phyloP scores from a whole-genome alignment of 1,139 yeast species.

The Blastobotrys ciferrii region DNA sequence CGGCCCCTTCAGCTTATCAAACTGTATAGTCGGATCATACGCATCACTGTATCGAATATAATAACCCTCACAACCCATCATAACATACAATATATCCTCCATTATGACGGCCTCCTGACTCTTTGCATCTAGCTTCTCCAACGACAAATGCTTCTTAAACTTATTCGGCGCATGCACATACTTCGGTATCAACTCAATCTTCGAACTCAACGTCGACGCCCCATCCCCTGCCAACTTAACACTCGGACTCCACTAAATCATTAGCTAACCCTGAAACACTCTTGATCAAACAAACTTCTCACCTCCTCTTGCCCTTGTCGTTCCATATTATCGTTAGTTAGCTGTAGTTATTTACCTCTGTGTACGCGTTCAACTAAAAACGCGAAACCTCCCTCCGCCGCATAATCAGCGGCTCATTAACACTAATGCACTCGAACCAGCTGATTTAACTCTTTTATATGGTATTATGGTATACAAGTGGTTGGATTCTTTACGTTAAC shows the following conservation, averaged over 20 bases:
- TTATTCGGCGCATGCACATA: conserved; percentile 22
- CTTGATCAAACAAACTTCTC: no score
- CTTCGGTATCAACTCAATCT: conserved; percentile 27
- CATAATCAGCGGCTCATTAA: no score
- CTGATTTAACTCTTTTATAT: no score
- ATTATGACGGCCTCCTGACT: conserved; percentile 69
- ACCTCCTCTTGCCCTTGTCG: conserved; percentile 3
- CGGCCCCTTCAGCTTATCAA: conserved; percentile 58
- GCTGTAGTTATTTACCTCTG: no score
- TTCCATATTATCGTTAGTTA: conserved; percentile 2
- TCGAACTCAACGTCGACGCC: conserved; percentile 28
- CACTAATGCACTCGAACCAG: no score
- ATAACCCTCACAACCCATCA: conserved; percentile 77
- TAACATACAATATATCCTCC: conserved; percentile 64
- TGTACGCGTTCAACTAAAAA: no score
- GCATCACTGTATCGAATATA: conserved; percentile 68
- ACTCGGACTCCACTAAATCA: conserved; percentile 23
- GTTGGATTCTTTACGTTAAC: no score
- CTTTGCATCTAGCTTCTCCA: conserved; percentile 15
- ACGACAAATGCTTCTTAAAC: conserved; percentile 15
- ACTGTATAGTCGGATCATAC: conserved; percentile 47
- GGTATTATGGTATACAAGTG: no score
- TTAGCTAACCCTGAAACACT: no score
- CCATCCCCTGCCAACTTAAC: conserved; percentile 21
- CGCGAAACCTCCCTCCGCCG: no score